phyloP scores from a whole-genome alignment of 306 rosid species.

The Sphenostylis stenocarpa region DNA sequence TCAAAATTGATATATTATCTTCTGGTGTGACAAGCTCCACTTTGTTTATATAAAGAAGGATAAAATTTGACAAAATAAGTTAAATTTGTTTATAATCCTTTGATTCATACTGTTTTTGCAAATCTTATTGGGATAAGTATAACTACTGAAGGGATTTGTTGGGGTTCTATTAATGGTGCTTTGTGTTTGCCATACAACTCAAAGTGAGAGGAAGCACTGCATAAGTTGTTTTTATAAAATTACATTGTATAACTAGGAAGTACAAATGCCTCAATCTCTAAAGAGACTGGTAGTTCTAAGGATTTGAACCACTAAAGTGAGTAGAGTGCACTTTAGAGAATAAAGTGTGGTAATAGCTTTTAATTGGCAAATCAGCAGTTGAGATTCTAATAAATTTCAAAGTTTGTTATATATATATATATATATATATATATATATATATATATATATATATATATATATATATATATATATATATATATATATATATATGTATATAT shows the following conservation, averaged over 20 bases:
- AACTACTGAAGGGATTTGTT: constrained; percentile 14
- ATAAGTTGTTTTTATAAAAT: constrained; percentile 1
- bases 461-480: no score
- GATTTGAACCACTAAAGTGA: not conserved
- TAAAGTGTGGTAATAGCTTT: not conserved
- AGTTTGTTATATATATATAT: not conserved
- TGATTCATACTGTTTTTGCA: not conserved
- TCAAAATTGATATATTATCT: constrained; percentile 2
- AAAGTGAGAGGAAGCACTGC: constrained; percentile 4
- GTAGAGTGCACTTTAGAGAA: not conserved
- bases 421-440: no score
- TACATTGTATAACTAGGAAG: not conserved
- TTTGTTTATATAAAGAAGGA: not conserved
- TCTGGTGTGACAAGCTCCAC: not conserved
- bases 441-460: no score
- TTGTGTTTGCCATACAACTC: not conserved
- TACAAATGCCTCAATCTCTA: not conserved
- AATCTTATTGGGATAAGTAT: not conserved
- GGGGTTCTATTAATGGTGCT: constrained; percentile 2
- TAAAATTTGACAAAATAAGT: not conserved
- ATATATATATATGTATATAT: no score
- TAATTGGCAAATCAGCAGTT: not conserved
- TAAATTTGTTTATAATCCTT: not conserved
- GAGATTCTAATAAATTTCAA: not conserved
- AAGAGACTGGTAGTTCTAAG: not conserved